Evolutionary conservation across 192 early-diverging fungal genomes (phyloP), one percentile per base, ranked within the genome.

Genomic region (Umbelopsis isabellina): DNA sequence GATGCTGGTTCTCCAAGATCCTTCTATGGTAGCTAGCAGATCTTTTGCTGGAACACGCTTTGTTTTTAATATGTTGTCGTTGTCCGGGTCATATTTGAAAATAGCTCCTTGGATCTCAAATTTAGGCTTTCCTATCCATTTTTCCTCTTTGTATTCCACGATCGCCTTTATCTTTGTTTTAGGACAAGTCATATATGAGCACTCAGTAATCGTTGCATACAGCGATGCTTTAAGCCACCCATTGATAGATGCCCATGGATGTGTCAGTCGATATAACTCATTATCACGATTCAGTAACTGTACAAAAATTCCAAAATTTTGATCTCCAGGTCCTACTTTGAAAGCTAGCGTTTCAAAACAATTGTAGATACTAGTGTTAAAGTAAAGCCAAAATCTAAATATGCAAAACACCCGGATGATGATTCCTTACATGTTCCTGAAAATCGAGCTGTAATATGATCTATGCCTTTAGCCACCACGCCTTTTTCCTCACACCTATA

Each of bases 401-500:
- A 18, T 46, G 23, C 27, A 18, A 6, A 16, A 49, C 47, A 16
- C 7, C 7, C 18, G 6, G 12, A n/a, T 44, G 20, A 12, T n/a
- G 22, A 13, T 46, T 48, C 27, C 78, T 72, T 72, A 80, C 79
- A 86, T 8, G 90, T 88, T 46, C 92, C 90, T 7, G 92, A 90
- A 70, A 93, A 93, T 72, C 84, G 83, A 48, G 88, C 92, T 20
- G 78, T 68, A 27, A 93, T 87, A 68, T 93, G 92, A 80, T 91
- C 90, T 46, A 91, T 78, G 9, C 92, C 92, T 0, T 76, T 75
- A 1, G 85, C 88, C 30, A 84, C 78, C 0, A 97, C 80, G 70
- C 89, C 86, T 70, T 92, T 86, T 46, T 93, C 86, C 4, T 94
- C 94, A 71, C 86, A 89, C 44, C 87, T 79, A 75, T 92, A 94